Evolutionary conservation across 2,329 filamentous ascomycete genomes (phyloP).

Genomic region (Ceratocystis ficicola): DNA sequence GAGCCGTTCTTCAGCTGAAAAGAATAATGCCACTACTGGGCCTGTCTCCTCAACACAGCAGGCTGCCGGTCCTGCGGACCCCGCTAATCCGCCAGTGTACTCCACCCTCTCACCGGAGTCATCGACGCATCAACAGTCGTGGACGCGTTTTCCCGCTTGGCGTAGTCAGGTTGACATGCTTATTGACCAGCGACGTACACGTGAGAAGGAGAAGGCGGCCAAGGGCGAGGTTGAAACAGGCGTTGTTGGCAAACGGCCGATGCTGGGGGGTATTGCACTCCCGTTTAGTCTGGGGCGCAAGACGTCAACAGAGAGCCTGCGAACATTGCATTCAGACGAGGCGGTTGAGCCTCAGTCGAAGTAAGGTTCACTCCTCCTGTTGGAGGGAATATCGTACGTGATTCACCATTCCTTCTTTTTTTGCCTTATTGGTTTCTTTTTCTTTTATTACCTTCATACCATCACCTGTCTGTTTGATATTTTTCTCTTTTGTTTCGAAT

Average conservation of each 20-base stretch:
- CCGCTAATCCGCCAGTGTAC: not conserved
- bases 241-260: conserved; percentile 49
- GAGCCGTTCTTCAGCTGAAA: conserved; percentile 10
- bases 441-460: not conserved
- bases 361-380: not conserved
- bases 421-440: conserved; percentile 1
- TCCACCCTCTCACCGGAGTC: not conserved
- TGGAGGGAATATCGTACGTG: not conserved
- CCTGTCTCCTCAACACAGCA: not conserved
- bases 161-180: conserved; percentile 17
- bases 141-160: conserved; percentile 4
- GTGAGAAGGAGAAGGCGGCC: conserved; percentile 25
- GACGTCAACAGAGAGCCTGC: conserved; percentile 56
- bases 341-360: conserved; percentile 23
- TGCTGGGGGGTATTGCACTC: conserved; percentile 56
- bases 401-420: not conserved
- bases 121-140: not conserved
- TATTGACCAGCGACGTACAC: conserved; percentile 13
- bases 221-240: conserved; percentile 37
- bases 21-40: not conserved
- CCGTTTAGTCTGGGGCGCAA: conserved; percentile 58
- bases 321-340: conserved; percentile 45
- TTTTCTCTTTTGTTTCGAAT: conserved; percentile 4
- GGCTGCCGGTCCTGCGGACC: not conserved
- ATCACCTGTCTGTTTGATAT: not conserved